These are phyloP conservation scores for Saksenaea oblongispora DNA, from an alignment of 371 early-diverging fungal species.

Conservation along the genomic window DNA sequence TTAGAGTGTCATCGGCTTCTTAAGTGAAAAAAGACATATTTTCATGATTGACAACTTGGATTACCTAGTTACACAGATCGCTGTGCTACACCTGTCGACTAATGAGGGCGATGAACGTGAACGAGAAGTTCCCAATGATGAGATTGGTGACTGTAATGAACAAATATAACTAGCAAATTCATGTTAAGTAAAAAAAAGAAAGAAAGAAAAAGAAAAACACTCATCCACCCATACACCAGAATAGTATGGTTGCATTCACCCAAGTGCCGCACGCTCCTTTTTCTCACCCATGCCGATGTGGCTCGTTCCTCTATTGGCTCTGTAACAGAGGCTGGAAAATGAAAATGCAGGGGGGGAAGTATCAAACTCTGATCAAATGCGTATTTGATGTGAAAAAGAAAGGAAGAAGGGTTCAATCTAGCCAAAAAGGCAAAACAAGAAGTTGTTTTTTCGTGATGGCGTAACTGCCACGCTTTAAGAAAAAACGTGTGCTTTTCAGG, in stretches of 20 bases:
- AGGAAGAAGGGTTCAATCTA: neutral
- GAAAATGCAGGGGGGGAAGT: slow-evolving; percentile 1
- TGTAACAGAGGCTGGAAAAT: neutral
- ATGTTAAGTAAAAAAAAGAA: neutral
- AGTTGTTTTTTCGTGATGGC: neutral
- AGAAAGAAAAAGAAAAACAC: too few species aligned
- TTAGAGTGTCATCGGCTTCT: neutral
- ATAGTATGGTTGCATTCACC: neutral
- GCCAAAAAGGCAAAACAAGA: neutral
- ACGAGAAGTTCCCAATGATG: neutral
- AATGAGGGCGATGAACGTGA: neutral
- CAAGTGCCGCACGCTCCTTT: too few species aligned
- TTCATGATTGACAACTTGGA: neutral
- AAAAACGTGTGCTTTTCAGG: neutral
- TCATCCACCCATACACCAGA: too few species aligned
- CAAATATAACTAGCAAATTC: too few species aligned
- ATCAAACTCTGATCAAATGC: neutral
- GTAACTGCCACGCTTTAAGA: neutral
- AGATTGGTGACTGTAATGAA: neutral
- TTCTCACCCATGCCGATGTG: too few species aligned
- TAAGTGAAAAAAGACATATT: neutral
- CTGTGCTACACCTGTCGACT: neutral
- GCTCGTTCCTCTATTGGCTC: too few species aligned
- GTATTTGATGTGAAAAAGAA: neutral
- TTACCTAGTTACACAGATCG: neutral